Evolutionary conservation across 2,329 filamentous ascomycete species (phyloP).

Genomic region (Rutstroemia sp.): DNA sequence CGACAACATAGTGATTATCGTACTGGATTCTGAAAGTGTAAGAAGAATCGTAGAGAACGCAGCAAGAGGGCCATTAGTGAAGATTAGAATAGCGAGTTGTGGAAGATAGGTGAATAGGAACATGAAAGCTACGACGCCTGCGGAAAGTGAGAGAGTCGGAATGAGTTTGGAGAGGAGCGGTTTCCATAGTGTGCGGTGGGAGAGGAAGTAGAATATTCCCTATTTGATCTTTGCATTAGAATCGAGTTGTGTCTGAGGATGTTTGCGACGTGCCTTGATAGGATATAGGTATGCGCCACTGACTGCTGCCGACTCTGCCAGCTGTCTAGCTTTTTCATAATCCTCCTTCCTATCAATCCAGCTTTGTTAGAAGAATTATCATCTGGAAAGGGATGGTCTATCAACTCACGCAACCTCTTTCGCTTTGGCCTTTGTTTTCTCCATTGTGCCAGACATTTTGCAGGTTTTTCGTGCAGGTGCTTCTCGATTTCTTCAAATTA

Average conservation of each 20-base stretch:
- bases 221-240: slow-evolving; percentile 23
- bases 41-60: slow-evolving; percentile 66
- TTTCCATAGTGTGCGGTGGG: slow-evolving; percentile 50
- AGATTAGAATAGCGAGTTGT: slow-evolving; percentile 72
- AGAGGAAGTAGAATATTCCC: slow-evolving; percentile 53
- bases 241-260: not conserved
- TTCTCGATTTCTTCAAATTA: not conserved
- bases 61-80: slow-evolving; percentile 78
- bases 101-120: slow-evolving; percentile 83
- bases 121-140: slow-evolving; percentile 69
- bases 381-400: not conserved
- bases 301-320: slow-evolving; percentile 61
- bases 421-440: slow-evolving; percentile 25
- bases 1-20: slow-evolving; percentile 48
- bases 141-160: slow-evolving; percentile 61
- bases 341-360: slow-evolving; percentile 53
- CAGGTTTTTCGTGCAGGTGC: not conserved
- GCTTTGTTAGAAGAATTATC: slow-evolving; percentile 12
- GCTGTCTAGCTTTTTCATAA: slow-evolving; percentile 53
- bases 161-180: slow-evolving; percentile 48
- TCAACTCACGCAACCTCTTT: slow-evolving; percentile 30
- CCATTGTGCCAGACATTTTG: slow-evolving; percentile 23
- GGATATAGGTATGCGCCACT: slow-evolving; percentile 84
- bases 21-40: slow-evolving; percentile 55
- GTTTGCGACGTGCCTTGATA: slow-evolving; percentile 46